These are phyloP conservation scores for Mucor indicus DNA, from an alignment of 371 early-diverging fungal species.

Conservation along the genomic window DNA sequence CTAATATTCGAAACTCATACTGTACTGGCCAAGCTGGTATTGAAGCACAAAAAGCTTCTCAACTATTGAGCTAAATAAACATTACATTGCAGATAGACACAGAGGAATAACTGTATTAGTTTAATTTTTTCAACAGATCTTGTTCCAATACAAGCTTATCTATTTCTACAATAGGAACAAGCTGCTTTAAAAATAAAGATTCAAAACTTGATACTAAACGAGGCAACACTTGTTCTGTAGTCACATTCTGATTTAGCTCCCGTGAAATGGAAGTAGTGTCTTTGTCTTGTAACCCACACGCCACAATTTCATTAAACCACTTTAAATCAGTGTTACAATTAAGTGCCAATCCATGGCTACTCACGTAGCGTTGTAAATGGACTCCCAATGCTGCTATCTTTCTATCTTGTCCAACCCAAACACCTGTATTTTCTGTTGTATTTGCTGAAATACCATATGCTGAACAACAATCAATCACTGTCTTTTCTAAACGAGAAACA, in stretches of 20 bases:
- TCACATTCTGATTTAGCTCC: conserved; percentile 28
- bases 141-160: too few relatives aligned
- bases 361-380: conserved; percentile 88
- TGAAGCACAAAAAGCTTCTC: conserved; percentile 60
- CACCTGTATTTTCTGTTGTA: conserved; percentile 78
- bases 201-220: conserved; percentile 29
- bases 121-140: too few relatives aligned
- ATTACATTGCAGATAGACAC: too few relatives aligned
- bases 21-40: conserved; percentile 82
- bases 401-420: conserved; percentile 75
- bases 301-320: conserved; percentile 88
- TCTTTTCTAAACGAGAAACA: conserved; percentile 75
- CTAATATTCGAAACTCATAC: conserved; percentile 70
- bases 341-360: conserved; percentile 91
- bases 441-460: conserved; percentile 64
- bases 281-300: conserved; percentile 86
- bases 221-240: conserved; percentile 22
- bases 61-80: conserved; percentile 10
- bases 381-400: conserved; percentile 83
- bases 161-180: conserved; percentile 19
- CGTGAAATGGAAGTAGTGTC: conserved; percentile 69
- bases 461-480: conserved; percentile 71
- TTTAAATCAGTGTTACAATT: conserved; percentile 85
- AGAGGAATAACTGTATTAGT: too few relatives aligned
- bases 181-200: conserved; percentile 18